Evolutionary conservation across 768 basidiomycete species (phyloP), one percentile per base, ranked within the genome.

Genomic region (Fistulinella prunicolor): DNA sequence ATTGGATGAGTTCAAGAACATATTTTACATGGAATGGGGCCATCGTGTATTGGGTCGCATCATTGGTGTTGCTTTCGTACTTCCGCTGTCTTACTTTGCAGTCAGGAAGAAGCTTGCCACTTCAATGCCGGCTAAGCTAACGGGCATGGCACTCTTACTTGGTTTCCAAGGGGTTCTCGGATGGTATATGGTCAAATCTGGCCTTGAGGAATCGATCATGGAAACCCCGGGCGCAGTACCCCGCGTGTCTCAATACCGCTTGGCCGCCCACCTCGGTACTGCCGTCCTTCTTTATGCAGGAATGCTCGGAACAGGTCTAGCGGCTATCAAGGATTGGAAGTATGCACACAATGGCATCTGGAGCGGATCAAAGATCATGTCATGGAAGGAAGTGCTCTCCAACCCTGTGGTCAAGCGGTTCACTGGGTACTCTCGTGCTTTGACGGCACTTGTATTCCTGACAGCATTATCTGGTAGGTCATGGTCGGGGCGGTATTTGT

Each of bases 111-210:
- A 81, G 51, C 83, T 98, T 23, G 75, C 89, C 6, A 69, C 74
- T 2, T 64, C 78, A 0, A 74, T 92, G 50, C 78, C 83, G 1
- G 58, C 67, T n/a, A 80, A 82, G 52, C 79, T 96, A 20, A 67
- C 79, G 13, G 85, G 80, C 2, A 77, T 98, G 54, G 87, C 85
- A 0, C 61, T 83, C 0, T 80, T 97, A 26, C 86, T 99, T 42
- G 96, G 94, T 23, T 84, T 82, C 17, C 94, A 99, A 68, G 96
- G 96, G 38, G 76, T 80, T 17, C 76, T 99, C 17, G 96, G 96
- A 22, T 99, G 96, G 96, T 97, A 98, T 74, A 99, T 99, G 96
- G 96, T 99, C 46, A 88, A 94, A 66, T 97, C 94, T 12, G 96
- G 96, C 2, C 75, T 99, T 10, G 88, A 94, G 58, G 81, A 89